Percentiles rank a stretch among this genome's conserved stretches.
Evolutionary conservation across 306 rosid genomes (phyloP).

Genomic region (Alnus glutinosa): DNA sequence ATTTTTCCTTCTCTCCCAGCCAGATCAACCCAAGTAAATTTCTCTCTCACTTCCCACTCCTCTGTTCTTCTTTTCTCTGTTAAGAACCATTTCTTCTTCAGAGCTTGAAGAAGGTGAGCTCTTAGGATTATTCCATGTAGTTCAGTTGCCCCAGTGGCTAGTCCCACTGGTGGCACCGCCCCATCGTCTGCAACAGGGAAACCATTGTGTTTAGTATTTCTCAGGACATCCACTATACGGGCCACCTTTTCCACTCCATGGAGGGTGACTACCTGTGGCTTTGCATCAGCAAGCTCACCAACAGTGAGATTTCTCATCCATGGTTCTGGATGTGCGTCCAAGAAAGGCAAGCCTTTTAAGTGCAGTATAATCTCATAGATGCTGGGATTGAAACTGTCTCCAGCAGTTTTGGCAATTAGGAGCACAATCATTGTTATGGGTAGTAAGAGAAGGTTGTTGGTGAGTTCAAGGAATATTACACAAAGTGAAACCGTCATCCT

Average conservation of each 20-base stretch:
- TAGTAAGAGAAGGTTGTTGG: conserved; percentile 82
- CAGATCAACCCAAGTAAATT: conserved; percentile 73
- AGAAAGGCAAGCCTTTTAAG: conserved; percentile 86
- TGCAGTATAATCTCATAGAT: conserved; percentile 87
- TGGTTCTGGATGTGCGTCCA: conserved; percentile 87
- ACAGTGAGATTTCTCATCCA: conserved; percentile 93
- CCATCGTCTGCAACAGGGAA: conserved; percentile 73
- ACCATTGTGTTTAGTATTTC: conserved; percentile 79
- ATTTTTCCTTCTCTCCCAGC: conserved; percentile 73
- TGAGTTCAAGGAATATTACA: conserved; percentile 90
- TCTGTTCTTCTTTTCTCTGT: conserved; percentile 72
- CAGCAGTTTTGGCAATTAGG: conserved; percentile 80
- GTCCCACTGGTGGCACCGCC: conserved; percentile 47
- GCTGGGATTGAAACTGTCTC: conserved; percentile 89
- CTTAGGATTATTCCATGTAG: conserved; percentile 80
- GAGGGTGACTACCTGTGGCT: conserved; percentile 67
- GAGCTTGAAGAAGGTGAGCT: conserved; percentile 71
- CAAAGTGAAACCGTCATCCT: conserved; percentile 93
- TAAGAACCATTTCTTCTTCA: conserved; percentile 82
- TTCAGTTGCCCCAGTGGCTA: conserved; percentile 49
- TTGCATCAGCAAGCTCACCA: conserved; percentile 76
- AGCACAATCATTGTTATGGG: conserved; percentile 95
- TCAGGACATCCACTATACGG: conserved; percentile 71
- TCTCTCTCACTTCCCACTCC: conserved; percentile 89
- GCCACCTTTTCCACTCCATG: conserved; percentile 72